These are phyloP conservation scores for Leccinum broughii DNA, from an alignment of 768 basidiomycete genomes.

Conservation along the genomic window DNA sequence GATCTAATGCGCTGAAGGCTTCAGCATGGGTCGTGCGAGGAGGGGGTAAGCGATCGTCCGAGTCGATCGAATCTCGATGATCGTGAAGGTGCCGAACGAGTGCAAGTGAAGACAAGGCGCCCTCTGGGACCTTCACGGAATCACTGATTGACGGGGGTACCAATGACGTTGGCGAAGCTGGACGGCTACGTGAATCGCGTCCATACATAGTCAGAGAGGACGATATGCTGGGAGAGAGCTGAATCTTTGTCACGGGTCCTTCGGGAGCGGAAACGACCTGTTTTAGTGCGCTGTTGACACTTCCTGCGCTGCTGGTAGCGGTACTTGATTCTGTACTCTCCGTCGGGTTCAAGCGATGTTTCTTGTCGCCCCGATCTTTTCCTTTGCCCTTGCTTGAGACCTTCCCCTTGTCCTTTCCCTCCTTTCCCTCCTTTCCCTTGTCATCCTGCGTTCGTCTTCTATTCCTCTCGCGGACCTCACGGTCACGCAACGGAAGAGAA, in stretches of 20 bases:
- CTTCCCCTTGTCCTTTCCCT: conserved; percentile 20
- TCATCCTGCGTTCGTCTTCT: conserved; percentile 17
- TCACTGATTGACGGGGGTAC: conserved; percentile 10
- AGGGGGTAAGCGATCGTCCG: conserved; percentile 35
- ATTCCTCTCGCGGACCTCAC: conserved; percentile 26
- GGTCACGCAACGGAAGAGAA: conserved; percentile 18
- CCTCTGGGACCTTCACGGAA: conserved; percentile 7
- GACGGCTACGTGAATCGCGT: conserved; percentile 18
- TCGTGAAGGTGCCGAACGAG: conserved; percentile 12
- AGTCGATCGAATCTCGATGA: conserved; percentile 31
- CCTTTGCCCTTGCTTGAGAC: conserved; percentile 33
- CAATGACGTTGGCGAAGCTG: conserved; percentile 22
- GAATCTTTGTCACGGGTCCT: conserved; percentile 11
- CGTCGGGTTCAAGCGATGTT: conserved; percentile 25
- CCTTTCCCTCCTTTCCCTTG: conserved; percentile 14
- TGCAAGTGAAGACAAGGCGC: conserved; percentile 14
- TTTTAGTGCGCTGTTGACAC: conserved; percentile 14
- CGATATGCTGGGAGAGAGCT: conserved; percentile 20
- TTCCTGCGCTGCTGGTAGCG: conserved; percentile 34
- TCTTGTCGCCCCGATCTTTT: conserved; percentile 33
- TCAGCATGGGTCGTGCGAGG: conserved; percentile 62
- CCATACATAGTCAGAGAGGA: conserved; percentile 13
- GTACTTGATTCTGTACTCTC: conserved; percentile 36
- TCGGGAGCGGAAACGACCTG: conserved; percentile 12
- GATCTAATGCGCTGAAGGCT: conserved; percentile 59